Percentiles rank a stretch among this genome's conserved stretches.
Evolutionary conservation across 1,284 basidiomycete species (phyloP).

Genomic region (Ceratobasidium theobromae): DNA sequence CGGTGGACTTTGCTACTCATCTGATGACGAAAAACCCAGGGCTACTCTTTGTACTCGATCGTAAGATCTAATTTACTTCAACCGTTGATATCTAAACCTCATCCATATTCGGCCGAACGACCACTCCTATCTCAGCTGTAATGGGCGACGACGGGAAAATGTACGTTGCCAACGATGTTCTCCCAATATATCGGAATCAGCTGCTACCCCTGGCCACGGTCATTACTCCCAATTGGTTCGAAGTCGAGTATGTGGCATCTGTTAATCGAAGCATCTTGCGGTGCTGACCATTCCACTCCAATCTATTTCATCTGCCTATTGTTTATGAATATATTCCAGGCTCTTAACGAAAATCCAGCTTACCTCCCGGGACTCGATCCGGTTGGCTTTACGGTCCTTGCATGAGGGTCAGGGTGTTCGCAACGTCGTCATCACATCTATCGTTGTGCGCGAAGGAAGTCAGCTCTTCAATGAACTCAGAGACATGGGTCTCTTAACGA

Average conservation of each 20-base stretch:
- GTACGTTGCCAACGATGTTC: constrained; percentile 86
- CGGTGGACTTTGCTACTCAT: constrained; percentile 64
- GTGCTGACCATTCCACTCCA: background rate
- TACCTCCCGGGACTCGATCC: constrained; percentile 64
- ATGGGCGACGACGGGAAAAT: constrained; percentile 86
- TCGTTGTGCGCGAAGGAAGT: constrained; percentile 43
- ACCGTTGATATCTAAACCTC: background rate
- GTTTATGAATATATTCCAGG: constrained; percentile 46
- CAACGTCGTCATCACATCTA: constrained; percentile 90
- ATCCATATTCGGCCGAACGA: constrained; percentile 18
- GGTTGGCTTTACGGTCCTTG: constrained; percentile 67
- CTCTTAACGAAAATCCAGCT: constrained; percentile 73
- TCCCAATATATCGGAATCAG: constrained; percentile 78
- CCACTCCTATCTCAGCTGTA: constrained; percentile 56
- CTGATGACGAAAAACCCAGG: constrained; percentile 59
- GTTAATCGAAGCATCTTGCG: constrained; percentile 1
- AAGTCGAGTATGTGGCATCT: constrained; percentile 75
- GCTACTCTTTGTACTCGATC: constrained; percentile 86
- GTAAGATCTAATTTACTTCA: constrained; percentile 55
- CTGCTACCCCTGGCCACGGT: constrained; percentile 83
- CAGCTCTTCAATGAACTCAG: background rate
- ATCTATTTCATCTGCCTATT: background rate
- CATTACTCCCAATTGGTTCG: constrained; percentile 98
- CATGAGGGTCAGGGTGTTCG: constrained; percentile 76
- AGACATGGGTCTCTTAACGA: background rate